phyloP scores from a whole-genome alignment of 2,329 filamentous ascomycete species.

The Microsporum ferrugineum region DNA sequence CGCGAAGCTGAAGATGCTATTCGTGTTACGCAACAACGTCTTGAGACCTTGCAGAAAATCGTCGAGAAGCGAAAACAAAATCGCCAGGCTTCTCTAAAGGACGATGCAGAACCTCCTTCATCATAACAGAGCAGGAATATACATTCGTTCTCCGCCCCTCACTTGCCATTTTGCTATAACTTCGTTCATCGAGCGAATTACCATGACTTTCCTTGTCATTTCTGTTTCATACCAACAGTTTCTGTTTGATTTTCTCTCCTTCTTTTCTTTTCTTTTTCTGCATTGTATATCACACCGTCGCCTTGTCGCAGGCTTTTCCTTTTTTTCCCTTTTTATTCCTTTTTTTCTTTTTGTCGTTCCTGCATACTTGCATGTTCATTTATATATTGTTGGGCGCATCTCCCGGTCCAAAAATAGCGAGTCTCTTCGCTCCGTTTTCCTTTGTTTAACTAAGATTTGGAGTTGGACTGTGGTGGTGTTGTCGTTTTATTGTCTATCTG shows the following conservation, averaged over 20 bases:
- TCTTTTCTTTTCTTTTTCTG: background rate
- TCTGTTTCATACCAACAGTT: background rate
- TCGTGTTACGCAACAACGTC: constrained; percentile 70
- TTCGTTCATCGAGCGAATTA: background rate
- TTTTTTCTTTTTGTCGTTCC: background rate
- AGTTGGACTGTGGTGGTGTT: background rate
- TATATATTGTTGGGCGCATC: background rate
- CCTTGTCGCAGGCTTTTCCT: background rate
- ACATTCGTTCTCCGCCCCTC: too few relatives aligned
- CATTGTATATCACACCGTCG: background rate
- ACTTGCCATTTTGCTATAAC: background rate
- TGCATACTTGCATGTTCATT: background rate
- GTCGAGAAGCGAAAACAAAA: constrained; percentile 46
- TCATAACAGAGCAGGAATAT: background rate
- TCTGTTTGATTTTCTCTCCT: background rate
- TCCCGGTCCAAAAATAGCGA: background rate
- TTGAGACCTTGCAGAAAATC: constrained; percentile 64
- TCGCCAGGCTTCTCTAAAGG: background rate
- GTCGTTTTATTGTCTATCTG: background rate
- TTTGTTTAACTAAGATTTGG: background rate
- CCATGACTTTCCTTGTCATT: background rate
- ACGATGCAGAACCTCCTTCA: background rate
- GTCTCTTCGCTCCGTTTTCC: background rate
- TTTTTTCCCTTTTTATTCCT: too few relatives aligned
- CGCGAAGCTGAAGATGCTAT: constrained; percentile 71